A percentile compares a stretch with the other conserved stretches of the same genome.
Evolutionary conservation across 768 basidiomycete genomes (phyloP).

Genomic region (Tremella mesenterica): DNA sequence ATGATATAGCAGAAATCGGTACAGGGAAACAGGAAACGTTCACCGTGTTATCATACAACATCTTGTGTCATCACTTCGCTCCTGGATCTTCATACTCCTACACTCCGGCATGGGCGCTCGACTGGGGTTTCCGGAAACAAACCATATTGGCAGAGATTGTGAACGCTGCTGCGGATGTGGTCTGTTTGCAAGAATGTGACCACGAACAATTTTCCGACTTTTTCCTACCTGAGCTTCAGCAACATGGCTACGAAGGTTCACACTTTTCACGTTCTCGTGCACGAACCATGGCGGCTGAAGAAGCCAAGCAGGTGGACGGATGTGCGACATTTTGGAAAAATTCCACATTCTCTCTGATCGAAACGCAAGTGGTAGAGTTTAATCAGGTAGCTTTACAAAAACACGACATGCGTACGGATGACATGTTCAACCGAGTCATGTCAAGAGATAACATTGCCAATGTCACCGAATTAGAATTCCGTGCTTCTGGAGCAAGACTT

Average conservation of each 20-base stretch:
- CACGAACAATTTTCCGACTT: conserved; percentile 85
- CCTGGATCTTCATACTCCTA: conserved; percentile 86
- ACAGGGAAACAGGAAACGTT: conserved; percentile 55
- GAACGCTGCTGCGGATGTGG: conserved; percentile 71
- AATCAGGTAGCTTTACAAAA: conserved; percentile 86
- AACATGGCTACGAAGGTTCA: conserved; percentile 78
- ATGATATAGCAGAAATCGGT: conserved; percentile 22
- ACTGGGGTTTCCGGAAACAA: conserved; percentile 90
- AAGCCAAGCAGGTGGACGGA: conserved; percentile 83
- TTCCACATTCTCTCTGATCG: conserved; percentile 81
- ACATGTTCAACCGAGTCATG: conserved; percentile 98
- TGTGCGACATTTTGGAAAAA: conserved; percentile 93
- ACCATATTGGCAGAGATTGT: conserved; percentile 76
- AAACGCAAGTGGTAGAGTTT: conserved; percentile 89
- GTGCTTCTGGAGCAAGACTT: conserved; percentile 73
- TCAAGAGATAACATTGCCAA: conserved; percentile 90
- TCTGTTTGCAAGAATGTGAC: conserved; percentile 94
- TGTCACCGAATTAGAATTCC: conserved; percentile 75
- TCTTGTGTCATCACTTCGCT: conserved; percentile 83
- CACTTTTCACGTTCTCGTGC: conserved; percentile 87
- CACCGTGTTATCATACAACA: conserved; percentile 81
- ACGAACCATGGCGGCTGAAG: conserved; percentile 80
- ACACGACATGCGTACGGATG: conserved; percentile 68
- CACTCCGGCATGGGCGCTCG: conserved; percentile 89
- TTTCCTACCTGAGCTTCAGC: conserved; percentile 63